Evolutionary conservation across 2,329 filamentous ascomycete genomes (phyloP), one percentile per base, ranked within the genome.

Genomic region (Epicoccum nigrum): DNA sequence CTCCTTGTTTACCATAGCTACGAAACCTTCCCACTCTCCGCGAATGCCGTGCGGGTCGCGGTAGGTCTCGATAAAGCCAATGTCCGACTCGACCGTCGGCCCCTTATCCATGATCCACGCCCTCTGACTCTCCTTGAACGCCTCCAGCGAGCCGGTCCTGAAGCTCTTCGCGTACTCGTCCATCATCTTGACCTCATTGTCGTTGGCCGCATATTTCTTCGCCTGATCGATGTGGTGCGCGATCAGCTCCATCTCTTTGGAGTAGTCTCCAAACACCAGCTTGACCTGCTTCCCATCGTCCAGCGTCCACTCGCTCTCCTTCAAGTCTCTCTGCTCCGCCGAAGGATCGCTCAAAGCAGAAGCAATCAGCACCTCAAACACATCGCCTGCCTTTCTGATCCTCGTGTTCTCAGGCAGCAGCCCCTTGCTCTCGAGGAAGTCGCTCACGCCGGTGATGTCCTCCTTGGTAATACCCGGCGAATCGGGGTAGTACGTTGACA

Each of bases 1-100:
- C 72, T 97, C 93, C 67, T 93, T 81, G 75, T 97, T 97, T 37
- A 97, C 88, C 74, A 90, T 78, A 53, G 77, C 74, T 6, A 74
- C 75, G 42, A 83, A 80, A 8, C 78, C 80, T 66, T 81, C 76
- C 75, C 78, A 83, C 54, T 83, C 81, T 9, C 78, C 78, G 34
- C 81, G 76, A 15, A 81, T 77, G 17, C 80, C 81, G 51, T 81
- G 75, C 2, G 81, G 81, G 57, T 83, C 81, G 38, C 80, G 70
- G 59, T 82, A 83, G 0, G 80, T 81, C 64, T 83, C 80, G 45
- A 83, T 76, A 63, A 83, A 83, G 6, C 80, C 80, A 52, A 83
- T 77, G 39, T 81, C 79, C 8, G 73, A 76, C 67, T 82, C 81
- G 3, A 83, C 80, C 42, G 72, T 69, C 0, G 81, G 76, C 4